A percentile compares a stretch with the other conserved stretches of the same genome.
Conservation (phyloP, 1,284 basidiomycete genomes). For the Leccinum solheimii region DNA sequence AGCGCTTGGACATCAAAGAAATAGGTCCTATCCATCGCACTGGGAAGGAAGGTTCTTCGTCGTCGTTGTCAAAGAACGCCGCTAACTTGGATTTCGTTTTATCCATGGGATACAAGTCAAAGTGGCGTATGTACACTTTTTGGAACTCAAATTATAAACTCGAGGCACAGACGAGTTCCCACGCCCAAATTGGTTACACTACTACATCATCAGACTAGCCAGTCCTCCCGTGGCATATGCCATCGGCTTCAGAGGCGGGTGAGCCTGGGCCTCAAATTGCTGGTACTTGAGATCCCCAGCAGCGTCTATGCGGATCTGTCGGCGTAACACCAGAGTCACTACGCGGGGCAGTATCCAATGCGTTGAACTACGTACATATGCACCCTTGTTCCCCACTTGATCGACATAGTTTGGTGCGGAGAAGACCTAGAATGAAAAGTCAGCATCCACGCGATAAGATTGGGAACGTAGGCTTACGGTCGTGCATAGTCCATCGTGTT, state of each 20-base stretch:
- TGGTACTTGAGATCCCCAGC: constrained; percentile 74
- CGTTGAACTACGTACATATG: constrained; percentile 57
- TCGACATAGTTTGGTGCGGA: constrained; percentile 87
- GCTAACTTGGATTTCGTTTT: constrained; percentile 75
- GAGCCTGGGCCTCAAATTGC: constrained; percentile 85
- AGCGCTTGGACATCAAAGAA: constrained; percentile 51
- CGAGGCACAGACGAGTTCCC: constrained; percentile 16
- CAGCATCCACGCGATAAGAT: constrained; percentile 2
- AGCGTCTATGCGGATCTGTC: constrained; percentile 80
- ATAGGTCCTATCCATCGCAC: constrained; percentile 78
- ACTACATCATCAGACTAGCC: constrained; percentile 62
- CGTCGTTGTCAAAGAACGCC: constrained; percentile 78
- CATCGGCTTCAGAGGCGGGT: constrained; percentile 92
- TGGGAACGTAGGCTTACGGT: constrained; percentile 59
- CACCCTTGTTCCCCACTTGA: constrained; percentile 78
- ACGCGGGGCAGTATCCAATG: neutral
- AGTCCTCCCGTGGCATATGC: constrained; percentile 75
- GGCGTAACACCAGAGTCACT: constrained; percentile 8
- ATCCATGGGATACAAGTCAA: constrained; percentile 51
- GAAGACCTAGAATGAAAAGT: constrained; percentile 55
- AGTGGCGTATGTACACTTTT: neutral
- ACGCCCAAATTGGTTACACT: constrained; percentile 19
- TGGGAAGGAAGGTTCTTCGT: constrained; percentile 79
- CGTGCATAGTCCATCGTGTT: constrained; percentile 87
- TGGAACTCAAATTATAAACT: neutral